Conservation (phyloP, 106 monocot species). For the Dendrobium catenatum region DNA sequence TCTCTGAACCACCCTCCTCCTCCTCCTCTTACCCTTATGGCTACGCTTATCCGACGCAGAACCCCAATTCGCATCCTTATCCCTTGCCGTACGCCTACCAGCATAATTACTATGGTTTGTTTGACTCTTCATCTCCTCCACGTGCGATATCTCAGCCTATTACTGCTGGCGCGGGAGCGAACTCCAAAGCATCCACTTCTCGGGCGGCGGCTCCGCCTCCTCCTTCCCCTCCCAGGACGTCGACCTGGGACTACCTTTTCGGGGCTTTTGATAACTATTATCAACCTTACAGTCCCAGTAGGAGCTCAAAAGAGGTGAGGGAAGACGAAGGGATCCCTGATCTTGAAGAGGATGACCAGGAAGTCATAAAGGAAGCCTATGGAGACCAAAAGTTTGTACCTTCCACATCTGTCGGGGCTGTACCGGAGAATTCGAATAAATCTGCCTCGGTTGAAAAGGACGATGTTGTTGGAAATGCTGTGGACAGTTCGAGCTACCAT, state of each 20-base stretch:
- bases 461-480: slow-evolving; percentile 9
- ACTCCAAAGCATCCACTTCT: slow-evolving; percentile 12
- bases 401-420: slow-evolving; percentile 16
- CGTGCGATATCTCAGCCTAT: slow-evolving; percentile 12
- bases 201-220: slow-evolving; percentile 41
- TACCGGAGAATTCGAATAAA: background rate
- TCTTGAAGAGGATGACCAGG: slow-evolving; percentile 60
- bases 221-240: slow-evolving; percentile 62
- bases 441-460: slow-evolving; percentile 14
- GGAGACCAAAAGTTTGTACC: slow-evolving; percentile 42
- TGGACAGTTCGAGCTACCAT: slow-evolving; percentile 13
- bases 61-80: background rate
- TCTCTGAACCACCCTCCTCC: background rate
- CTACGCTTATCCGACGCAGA: background rate
- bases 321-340: slow-evolving; percentile 97
- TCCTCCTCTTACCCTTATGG: slow-evolving; percentile 8
- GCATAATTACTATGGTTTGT: slow-evolving; percentile 22
- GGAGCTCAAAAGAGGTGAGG: slow-evolving; percentile 77
- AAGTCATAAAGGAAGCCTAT: slow-evolving; percentile 72
- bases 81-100: slow-evolving; percentile 15
- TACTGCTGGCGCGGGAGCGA: background rate
- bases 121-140: slow-evolving; percentile 27
- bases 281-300: slow-evolving; percentile 55
- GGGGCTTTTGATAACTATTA: slow-evolving; percentile 37
- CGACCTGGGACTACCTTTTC: slow-evolving; percentile 85